Conservation (phyloP, 768 basidiomycete genomes). For the Collybiopsis luxurians region DNA sequence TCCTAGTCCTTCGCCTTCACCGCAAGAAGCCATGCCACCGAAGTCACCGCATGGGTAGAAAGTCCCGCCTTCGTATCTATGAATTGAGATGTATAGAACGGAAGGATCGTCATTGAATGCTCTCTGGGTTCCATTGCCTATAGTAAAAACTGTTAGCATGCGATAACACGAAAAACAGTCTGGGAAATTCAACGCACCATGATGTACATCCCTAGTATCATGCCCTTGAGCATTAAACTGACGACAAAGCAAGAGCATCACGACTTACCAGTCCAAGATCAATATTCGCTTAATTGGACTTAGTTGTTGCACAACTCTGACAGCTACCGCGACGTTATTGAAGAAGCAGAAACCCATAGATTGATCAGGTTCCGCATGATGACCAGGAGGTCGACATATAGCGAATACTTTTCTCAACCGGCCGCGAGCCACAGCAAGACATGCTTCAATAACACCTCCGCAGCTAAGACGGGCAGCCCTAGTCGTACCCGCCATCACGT, state of each 20-base stretch:
- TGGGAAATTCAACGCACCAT: conserved; percentile 49
- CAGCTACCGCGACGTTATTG: conserved; percentile 95
- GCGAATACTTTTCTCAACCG: conserved; percentile 87
- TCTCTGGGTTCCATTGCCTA: conserved; percentile 96
- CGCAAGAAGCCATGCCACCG: conserved; percentile 83
- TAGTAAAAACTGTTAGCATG: conserved; percentile 7
- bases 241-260: background rate
- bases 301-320: conserved; percentile 71
- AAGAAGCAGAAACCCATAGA: conserved; percentile 99
- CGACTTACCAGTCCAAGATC: conserved; percentile 89
- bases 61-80: conserved; percentile 87
- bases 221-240: background rate
- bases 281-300: conserved; percentile 76
- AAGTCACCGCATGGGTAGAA: conserved; percentile 95
- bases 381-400: conserved; percentile 95
- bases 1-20: conserved; percentile 80
- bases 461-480: conserved; percentile 85
- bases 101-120: conserved; percentile 93
- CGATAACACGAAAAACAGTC: background rate
- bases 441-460: conserved; percentile 92
- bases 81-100: conserved; percentile 91
- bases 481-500: conserved; percentile 85
- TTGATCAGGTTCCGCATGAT: conserved; percentile 97
- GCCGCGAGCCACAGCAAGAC: conserved; percentile 77
- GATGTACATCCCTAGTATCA: conserved; percentile 86